These are phyloP conservation scores for Trichoderma sp. DNA, from an alignment of 2,329 filamentous ascomycete genomes.

Conservation along the genomic window DNA sequence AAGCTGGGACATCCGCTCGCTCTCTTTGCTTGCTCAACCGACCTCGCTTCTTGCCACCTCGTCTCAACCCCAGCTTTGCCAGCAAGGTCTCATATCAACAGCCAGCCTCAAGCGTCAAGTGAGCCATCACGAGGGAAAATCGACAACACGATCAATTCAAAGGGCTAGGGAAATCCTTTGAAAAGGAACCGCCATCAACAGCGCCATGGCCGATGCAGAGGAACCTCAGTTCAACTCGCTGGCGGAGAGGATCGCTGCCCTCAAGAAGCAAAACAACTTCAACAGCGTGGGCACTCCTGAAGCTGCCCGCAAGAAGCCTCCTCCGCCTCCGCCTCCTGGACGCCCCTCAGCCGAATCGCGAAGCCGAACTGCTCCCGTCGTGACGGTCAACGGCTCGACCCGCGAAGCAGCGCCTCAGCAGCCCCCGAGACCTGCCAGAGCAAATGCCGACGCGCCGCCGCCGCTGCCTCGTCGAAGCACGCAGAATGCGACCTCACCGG, in stretches of 20 bases:
- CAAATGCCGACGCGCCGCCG: conserved; percentile 37
- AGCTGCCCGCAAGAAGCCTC: conserved; percentile 46
- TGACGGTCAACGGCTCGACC: conserved; percentile 34
- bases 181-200: not conserved
- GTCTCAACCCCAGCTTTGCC: not conserved
- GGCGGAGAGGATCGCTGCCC: conserved; percentile 64
- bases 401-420: conserved; percentile 41
- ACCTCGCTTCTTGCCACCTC: conserved; percentile 2
- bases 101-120: not conserved
- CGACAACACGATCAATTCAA: not conserved
- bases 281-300: conserved; percentile 38
- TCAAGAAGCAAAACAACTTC: conserved; percentile 65
- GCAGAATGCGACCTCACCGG: conserved; percentile 28
- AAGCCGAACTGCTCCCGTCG: conserved; percentile 42
- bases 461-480: conserved; percentile 42
- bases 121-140: not conserved
- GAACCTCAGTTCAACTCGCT: conserved; percentile 64
- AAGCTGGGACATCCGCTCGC: conserved; percentile 1
- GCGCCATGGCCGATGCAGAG: conserved; percentile 60
- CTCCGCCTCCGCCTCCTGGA: conserved; percentile 40
- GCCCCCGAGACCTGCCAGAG: conserved; percentile 43
- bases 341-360: conserved; percentile 45
- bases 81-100: not conserved
- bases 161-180: not conserved
- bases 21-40: not conserved